phyloP scores from a whole-genome alignment of 805 yeast genomes.

The Sugiyamaella valdiviana region DNA sequence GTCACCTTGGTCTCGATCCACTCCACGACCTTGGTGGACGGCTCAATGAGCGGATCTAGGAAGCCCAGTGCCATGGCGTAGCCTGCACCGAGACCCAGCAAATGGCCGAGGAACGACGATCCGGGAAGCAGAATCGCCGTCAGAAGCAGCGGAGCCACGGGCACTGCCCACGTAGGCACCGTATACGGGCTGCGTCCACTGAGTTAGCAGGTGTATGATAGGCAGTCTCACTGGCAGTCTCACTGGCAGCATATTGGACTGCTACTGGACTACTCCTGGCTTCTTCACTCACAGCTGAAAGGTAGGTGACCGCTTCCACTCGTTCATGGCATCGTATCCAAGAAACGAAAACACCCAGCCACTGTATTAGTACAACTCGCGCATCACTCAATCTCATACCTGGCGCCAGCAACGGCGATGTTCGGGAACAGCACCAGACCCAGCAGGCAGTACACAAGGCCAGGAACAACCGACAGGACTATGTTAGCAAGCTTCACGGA shows the following conservation, averaged over 20 bases:
- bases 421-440: constrained; percentile 44
- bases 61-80: constrained; percentile 50
- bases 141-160: constrained; percentile 47
- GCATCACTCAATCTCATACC: constrained; percentile 1
- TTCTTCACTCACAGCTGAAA: constrained; percentile 16
- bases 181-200: constrained; percentile 16
- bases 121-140: constrained; percentile 53
- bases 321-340: constrained; percentile 52
- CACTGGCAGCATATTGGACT: neutral
- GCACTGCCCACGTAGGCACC: constrained; percentile 56
- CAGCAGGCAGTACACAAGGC: constrained; percentile 47
- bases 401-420: constrained; percentile 56
- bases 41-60: constrained; percentile 50
- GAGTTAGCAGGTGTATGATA: neutral
- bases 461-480: constrained; percentile 62
- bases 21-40: constrained; percentile 51
- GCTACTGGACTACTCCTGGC: neutral
- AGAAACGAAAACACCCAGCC: constrained; percentile 68
- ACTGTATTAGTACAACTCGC: constrained; percentile 25
- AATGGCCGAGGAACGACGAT: constrained; percentile 69
- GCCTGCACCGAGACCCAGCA: constrained; percentile 62
- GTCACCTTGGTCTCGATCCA: constrained; percentile 56
- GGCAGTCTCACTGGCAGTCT: neutral
- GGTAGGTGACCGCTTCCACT: constrained; percentile 30
- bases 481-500: constrained; percentile 1